A percentile compares a stretch with the other conserved stretches of the same genome.
These are phyloP conservation scores for Botrytis aclada DNA, from an alignment of 2,329 filamentous ascomycete species.

Conservation along the genomic window DNA sequence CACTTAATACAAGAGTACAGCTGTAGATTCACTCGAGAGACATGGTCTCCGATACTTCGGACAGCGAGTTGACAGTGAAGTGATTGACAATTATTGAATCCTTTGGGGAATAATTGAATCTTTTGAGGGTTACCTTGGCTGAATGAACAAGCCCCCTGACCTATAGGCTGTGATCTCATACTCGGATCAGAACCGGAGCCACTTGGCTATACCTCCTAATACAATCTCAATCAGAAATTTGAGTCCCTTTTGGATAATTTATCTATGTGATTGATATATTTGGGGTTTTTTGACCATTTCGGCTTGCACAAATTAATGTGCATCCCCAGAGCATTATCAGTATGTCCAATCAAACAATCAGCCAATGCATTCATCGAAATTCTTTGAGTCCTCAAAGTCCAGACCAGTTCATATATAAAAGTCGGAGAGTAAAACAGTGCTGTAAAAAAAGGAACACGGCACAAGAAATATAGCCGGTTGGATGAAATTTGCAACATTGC, in stretches of 20 bases:
- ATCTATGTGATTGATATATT: neutral
- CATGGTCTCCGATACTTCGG: neutral
- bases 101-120: neutral
- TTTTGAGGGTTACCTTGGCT: neutral
- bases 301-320: neutral
- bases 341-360: neutral
- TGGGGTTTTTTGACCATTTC: neutral
- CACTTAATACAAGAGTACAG: neutral
- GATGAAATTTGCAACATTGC: neutral
- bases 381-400: neutral
- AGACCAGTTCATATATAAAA: no score
- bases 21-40: neutral
- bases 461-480: neutral
- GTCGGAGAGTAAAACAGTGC: neutral
- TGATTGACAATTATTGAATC: neutral
- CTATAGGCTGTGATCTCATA: neutral
- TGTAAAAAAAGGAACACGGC: neutral
- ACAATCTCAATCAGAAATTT: neutral
- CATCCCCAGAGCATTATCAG: neutral
- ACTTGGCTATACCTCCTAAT: neutral
- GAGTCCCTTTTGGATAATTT: neutral
- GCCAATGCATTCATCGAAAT: neutral
- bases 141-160: neutral
- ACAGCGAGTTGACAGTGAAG: neutral
- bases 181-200: neutral